Conservation (phyloP, 352 stramenopile genomes). For the Phytopythium montanum region DNA sequence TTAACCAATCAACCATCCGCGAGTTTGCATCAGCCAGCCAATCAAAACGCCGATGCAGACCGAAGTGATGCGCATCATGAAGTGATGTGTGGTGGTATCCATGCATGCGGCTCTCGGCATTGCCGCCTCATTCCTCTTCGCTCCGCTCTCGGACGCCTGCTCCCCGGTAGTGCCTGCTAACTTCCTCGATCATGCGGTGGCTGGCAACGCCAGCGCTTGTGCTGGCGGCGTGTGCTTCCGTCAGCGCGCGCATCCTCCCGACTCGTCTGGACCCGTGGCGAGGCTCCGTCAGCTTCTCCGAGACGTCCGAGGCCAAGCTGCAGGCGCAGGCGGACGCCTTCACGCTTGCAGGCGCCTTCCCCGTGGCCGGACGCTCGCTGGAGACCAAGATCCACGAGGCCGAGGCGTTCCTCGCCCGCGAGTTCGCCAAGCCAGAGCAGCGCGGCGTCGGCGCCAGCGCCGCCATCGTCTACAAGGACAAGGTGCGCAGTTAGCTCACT, state of each 20-base stretch:
- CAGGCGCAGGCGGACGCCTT: constrained; percentile 29
- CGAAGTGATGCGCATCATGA: not conserved
- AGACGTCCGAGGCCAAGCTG: constrained; percentile 15
- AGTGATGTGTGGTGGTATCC: not conserved
- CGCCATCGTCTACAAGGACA: constrained; percentile 48
- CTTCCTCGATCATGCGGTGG: not conserved
- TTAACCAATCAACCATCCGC: no score
- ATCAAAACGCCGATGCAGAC: no score
- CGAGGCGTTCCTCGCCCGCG: constrained; percentile 33
- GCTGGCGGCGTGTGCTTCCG: not conserved
- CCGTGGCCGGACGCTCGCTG: constrained; percentile 26
- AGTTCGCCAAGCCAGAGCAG: constrained; percentile 28
- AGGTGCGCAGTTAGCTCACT: no score
- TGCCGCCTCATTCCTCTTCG: not conserved
- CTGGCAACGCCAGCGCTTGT: not conserved
- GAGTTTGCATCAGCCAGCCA: no score
- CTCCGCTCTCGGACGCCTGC: not conserved
- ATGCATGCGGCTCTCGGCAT: not conserved
- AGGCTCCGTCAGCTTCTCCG: constrained; percentile 8
- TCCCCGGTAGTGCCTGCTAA: not conserved
- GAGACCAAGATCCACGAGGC: constrained; percentile 42
- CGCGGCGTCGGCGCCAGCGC: constrained; percentile 39
- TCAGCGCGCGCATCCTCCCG: constrained; percentile 11
- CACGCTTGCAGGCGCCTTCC: constrained; percentile 30
- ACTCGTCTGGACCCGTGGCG: constrained; percentile 23